Evolutionary conservation across 768 basidiomycete species (phyloP).

Genomic region (Exsudoporus frostii): DNA sequence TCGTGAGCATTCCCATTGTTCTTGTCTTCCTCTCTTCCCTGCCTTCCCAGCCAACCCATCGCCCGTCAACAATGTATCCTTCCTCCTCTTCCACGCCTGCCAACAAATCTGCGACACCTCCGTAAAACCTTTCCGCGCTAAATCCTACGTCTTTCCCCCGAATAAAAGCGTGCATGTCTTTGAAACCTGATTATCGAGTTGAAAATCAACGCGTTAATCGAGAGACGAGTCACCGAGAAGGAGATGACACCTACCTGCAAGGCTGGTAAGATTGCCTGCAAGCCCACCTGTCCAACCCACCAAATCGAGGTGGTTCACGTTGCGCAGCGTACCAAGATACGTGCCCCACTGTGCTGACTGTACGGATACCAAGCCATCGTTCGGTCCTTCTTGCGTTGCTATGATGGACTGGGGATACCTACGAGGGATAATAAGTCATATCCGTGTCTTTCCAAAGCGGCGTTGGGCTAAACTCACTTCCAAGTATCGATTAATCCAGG

Average conservation of each 20-base stretch:
- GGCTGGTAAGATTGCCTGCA: conserved; percentile 25
- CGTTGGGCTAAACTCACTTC: conserved; percentile 41
- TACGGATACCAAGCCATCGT: conserved; percentile 91
- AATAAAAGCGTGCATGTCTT: conserved; percentile 89
- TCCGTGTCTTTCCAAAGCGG: neutral
- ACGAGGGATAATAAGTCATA: neutral
- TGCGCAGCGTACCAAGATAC: conserved; percentile 87
- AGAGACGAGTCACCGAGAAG: neutral
- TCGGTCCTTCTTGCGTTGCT: conserved; percentile 83
- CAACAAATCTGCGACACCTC: conserved; percentile 75
- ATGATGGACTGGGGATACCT: conserved; percentile 78
- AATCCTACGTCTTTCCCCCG: conserved; percentile 89
- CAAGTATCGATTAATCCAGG: conserved; percentile 92
- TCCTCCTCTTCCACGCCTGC: conserved; percentile 73
- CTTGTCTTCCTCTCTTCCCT: conserved; percentile 16
- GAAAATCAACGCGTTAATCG: neutral
- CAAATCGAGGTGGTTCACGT: conserved; percentile 90
- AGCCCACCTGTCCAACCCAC: conserved; percentile 77
- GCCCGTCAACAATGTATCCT: conserved; percentile 22
- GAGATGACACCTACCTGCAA: conserved; percentile 13
- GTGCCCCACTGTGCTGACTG: conserved; percentile 91
- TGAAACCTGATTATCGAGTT: conserved; percentile 30
- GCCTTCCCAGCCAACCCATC: conserved; percentile 20
- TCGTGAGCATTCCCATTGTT: neutral
- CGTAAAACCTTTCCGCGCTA: conserved; percentile 88